Evolutionary conservation across 768 basidiomycete genomes (phyloP).

Genomic region (Tricholoma bakamatsutake): DNA sequence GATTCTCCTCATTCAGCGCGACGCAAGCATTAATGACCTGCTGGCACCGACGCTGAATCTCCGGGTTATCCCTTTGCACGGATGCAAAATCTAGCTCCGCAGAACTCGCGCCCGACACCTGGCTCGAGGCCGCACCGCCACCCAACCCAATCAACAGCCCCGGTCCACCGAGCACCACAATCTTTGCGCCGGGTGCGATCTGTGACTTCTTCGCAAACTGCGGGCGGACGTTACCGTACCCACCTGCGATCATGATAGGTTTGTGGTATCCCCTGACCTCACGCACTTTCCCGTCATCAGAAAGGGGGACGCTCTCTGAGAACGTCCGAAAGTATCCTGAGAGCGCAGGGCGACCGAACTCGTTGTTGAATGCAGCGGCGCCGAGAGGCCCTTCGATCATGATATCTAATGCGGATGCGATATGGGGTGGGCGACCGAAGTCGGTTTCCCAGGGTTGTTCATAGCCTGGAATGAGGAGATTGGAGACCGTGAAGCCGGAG

Average conservation of each 20-base stretch:
- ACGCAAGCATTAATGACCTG: constrained; percentile 95
- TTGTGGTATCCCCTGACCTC: constrained; percentile 97
- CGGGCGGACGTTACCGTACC: constrained; percentile 88
- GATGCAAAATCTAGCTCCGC: constrained; percentile 96
- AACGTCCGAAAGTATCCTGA: constrained; percentile 96
- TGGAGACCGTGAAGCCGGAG: constrained; percentile 88
- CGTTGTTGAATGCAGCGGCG: constrained; percentile 95
- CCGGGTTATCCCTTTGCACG: constrained; percentile 96
- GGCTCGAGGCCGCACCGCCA: constrained; percentile 94
- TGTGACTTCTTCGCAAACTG: constrained; percentile 72
- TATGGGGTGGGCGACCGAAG: constrained; percentile 85
- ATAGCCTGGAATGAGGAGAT: constrained; percentile 87
- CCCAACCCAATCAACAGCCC: constrained; percentile 96
- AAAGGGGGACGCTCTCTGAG: constrained; percentile 63
- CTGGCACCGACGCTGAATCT: constrained; percentile 96
- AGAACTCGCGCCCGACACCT: constrained; percentile 83
- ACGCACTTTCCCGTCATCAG: constrained; percentile 36
- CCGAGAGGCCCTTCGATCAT: constrained; percentile 97
- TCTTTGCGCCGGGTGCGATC: constrained; percentile 77
- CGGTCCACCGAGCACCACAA: constrained; percentile 92
- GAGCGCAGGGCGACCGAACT: constrained; percentile 92
- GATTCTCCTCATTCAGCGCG: constrained; percentile 49
- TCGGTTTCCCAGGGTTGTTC: constrained; percentile 95
- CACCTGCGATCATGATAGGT: constrained; percentile 99
- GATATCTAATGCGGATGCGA: constrained; percentile 91